phyloP scores from a whole-genome alignment of 192 early-diverging fungal species.

The Entomortierella beljakovae region DNA sequence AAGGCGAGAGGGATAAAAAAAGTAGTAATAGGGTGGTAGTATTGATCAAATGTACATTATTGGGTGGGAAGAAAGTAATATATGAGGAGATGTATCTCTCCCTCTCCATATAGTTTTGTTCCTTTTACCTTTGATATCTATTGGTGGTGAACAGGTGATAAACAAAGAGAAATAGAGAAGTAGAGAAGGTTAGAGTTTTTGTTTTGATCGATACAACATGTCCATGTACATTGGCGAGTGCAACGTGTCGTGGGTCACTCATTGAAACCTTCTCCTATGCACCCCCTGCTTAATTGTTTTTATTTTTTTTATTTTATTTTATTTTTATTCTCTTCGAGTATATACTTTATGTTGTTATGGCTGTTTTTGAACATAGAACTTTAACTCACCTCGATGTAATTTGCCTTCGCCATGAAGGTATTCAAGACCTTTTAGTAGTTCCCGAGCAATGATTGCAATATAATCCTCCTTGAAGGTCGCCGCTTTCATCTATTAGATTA shows the following conservation, averaged over 20 bases:
- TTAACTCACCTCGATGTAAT: conserved; percentile 75
- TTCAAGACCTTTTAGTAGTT: conserved; percentile 90
- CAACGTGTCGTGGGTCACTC: not conserved
- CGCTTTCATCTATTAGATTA: conserved; percentile 80
- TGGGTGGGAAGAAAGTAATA: too few species aligned
- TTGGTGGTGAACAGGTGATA: conserved; percentile 10
- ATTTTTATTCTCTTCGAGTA: not conserved
- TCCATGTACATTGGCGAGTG: too few species aligned
- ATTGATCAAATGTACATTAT: too few species aligned
- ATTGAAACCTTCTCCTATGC: not conserved
- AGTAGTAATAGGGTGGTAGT: too few species aligned
- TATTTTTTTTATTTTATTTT: not conserved
- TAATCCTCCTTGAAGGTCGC: conserved; percentile 87
- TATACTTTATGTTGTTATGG: not conserved
- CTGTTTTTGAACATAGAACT: not conserved
- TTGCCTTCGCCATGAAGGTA: conserved; percentile 94
- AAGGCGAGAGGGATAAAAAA: too few species aligned
- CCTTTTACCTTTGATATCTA: conserved; percentile 48
- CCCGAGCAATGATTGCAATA: conserved; percentile 92
- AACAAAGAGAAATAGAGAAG: conserved; percentile 1
- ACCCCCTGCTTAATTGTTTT: not conserved
- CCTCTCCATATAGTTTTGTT: not conserved
- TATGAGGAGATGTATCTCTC: not conserved
- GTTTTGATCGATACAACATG: not conserved
- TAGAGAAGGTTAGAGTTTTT: conserved; percentile 27